Conservation (phyloP, 345 rosid genomes). For the Syzygium aqueum region DNA sequence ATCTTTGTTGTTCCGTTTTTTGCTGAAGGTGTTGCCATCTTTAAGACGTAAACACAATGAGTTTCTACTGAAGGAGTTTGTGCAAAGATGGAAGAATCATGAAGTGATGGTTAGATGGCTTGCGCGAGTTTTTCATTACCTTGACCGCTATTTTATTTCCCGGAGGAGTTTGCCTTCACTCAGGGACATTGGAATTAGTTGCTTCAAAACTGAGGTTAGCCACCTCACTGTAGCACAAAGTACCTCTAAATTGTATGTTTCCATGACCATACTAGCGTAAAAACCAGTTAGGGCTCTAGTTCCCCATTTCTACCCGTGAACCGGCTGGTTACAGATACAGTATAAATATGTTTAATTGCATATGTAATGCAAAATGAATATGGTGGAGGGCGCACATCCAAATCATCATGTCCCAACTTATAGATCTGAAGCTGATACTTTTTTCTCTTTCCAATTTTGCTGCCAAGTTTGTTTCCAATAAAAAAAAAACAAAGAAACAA, state of each 20-base stretch:
- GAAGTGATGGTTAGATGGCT: conserved; percentile 51
- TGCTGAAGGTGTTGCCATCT: conserved; percentile 34
- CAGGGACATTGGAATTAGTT: conserved; percentile 27
- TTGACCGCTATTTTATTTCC: conserved; percentile 35
- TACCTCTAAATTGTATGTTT: background rate
- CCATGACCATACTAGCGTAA: background rate
- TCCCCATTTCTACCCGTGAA: background rate
- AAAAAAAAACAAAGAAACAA: background rate
- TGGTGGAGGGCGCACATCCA: background rate
- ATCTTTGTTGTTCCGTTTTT: background rate
- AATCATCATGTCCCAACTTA: background rate
- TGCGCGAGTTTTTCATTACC: conserved; percentile 40
- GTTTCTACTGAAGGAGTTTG: conserved; percentile 44
- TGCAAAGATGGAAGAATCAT: conserved; percentile 42
- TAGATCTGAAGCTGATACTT: background rate
- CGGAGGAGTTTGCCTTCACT: conserved; percentile 28
- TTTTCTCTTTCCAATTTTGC: background rate
- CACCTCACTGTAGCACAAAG: background rate
- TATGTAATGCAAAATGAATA: background rate
- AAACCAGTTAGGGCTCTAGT: background rate
- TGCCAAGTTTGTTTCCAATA: background rate
- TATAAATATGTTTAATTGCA: background rate
- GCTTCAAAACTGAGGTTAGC: conserved; percentile 28
- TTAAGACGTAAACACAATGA: conserved; percentile 31
- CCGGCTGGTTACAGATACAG: background rate